These are phyloP conservation scores for sweet orange (Citrus sinensis) DNA, from an alignment of 345 rosid species.

Conservation along the genomic window DNA sequence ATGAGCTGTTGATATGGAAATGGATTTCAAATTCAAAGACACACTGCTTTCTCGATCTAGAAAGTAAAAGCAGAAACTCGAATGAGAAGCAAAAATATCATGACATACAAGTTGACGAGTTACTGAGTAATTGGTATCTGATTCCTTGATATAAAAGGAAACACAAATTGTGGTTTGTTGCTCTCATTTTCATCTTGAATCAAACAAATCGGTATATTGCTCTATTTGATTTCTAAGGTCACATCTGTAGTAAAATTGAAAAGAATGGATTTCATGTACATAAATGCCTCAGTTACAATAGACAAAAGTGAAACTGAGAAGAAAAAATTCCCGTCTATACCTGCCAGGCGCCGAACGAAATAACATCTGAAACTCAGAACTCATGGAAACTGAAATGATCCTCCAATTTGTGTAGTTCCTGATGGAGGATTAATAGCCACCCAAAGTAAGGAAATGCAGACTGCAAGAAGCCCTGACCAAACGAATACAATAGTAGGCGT, in stretches of 20 bases:
- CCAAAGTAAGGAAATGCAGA: slow-evolving; percentile 70
- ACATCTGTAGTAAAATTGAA: not conserved
- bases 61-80: not conserved
- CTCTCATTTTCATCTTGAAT: not conserved
- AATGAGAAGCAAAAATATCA: not conserved
- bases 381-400: slow-evolving; percentile 51
- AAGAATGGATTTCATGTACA: slow-evolving; percentile 6
- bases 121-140: not conserved
- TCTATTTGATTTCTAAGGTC: not conserved
- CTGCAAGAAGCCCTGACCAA: slow-evolving; percentile 80
- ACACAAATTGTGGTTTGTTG: not conserved
- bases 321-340: not conserved
- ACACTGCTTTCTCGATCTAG: not conserved
- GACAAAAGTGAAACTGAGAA: not conserved
- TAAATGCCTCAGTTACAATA: not conserved
- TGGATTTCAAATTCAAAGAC: not conserved
- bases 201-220: not conserved
- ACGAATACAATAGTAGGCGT: slow-evolving; percentile 67
- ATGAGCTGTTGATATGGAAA: too few relatives aligned
- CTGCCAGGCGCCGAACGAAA: not conserved
- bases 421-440: slow-evolving; percentile 64
- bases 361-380: not conserved
- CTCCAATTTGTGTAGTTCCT: slow-evolving; percentile 51
- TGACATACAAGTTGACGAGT: not conserved
- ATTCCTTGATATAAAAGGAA: not conserved